A percentile compares a stretch with the other conserved stretches of the same genome.
Conservation (phyloP, 768 basidiomycete genomes). For the Russula dissimulans region DNA sequence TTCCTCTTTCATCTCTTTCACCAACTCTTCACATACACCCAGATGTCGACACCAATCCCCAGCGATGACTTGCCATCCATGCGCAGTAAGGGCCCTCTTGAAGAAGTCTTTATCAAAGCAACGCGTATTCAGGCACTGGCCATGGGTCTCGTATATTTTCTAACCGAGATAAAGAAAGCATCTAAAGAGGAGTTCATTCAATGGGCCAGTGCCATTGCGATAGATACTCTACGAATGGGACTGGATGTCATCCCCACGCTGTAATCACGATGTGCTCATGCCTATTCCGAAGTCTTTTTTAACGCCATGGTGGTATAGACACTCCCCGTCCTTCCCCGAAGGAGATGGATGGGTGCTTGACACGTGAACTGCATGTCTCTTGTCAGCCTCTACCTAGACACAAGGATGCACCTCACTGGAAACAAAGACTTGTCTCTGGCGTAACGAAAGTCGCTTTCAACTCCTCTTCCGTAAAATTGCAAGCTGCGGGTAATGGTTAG, state of each 20-base stretch:
- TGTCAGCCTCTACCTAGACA: neutral
- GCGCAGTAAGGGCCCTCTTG: slow-evolving; percentile 51
- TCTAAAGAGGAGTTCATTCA: slow-evolving; percentile 37
- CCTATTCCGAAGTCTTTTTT: slow-evolving; percentile 28
- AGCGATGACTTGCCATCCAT: slow-evolving; percentile 31
- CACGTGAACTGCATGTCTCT: slow-evolving; percentile 46
- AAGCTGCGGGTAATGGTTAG: slow-evolving; percentile 30
- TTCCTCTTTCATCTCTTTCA: slow-evolving; percentile 69
- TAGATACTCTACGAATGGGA: slow-evolving; percentile 57
- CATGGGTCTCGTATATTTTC: slow-evolving; percentile 68
- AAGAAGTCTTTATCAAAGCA: slow-evolving; percentile 74
- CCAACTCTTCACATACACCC: slow-evolving; percentile 64
- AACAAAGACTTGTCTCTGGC: slow-evolving; percentile 41
- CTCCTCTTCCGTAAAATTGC: slow-evolving; percentile 81
- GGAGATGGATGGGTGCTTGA: slow-evolving; percentile 61
- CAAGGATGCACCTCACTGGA: slow-evolving; percentile 45
- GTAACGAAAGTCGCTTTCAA: slow-evolving; percentile 44
- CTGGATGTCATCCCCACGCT: slow-evolving; percentile 43
- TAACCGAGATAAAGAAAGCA: slow-evolving; percentile 34
- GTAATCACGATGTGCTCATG: slow-evolving; percentile 3
- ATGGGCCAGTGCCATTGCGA: slow-evolving; percentile 62
- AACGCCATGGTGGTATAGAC: slow-evolving; percentile 66
- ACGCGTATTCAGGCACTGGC: slow-evolving; percentile 55
- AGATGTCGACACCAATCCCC: slow-evolving; percentile 61
- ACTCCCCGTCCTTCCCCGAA: slow-evolving; percentile 72